Percentiles rank a stretch among this genome's conserved stretches.
phyloP scores from a whole-genome alignment of 2,329 filamentous ascomycete species.

The Beauveria pseudobassiana region DNA sequence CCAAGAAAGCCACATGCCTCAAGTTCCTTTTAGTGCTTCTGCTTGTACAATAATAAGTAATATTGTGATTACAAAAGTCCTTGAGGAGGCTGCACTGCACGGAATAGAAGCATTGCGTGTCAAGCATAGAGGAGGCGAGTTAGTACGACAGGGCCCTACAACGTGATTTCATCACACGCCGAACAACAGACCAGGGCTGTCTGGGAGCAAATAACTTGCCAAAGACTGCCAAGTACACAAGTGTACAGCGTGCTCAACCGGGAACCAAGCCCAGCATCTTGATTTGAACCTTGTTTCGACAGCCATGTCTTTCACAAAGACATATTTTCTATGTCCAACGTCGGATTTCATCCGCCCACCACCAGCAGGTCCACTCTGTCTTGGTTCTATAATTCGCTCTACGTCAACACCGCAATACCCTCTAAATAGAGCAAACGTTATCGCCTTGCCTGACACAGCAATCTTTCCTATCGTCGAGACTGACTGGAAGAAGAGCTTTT shows the following conservation, averaged over 20 bases:
- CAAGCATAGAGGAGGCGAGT: not conserved
- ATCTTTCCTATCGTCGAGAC: conserved; percentile 15
- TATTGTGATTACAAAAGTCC: no score
- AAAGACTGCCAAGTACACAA: not conserved
- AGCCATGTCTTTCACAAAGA: conserved; percentile 18
- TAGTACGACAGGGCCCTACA: not conserved
- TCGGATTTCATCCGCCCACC: conserved; percentile 22
- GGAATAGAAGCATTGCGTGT: not conserved
- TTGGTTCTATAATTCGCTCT: conserved; percentile 23
- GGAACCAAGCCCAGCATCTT: not conserved
- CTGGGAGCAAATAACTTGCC: not conserved
- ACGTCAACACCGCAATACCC: conserved; percentile 21
- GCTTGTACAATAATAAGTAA: not conserved
- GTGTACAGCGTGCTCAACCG: not conserved
- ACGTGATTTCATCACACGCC: not conserved
- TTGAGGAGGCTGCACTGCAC: no score
- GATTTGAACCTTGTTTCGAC: not conserved
- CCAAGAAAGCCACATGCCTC: not conserved
- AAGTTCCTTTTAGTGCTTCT: not conserved
- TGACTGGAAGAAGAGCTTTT: conserved; percentile 23
- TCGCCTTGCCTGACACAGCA: conserved; percentile 14
- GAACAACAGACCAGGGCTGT: not conserved
- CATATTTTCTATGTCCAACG: conserved; percentile 22
- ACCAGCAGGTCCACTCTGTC: conserved; percentile 20
- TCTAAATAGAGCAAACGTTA: conserved; percentile 18